These are phyloP conservation scores for Sporothrix pseudoabietina DNA, from an alignment of 2,329 filamentous ascomycete species.

Conservation along the genomic window DNA sequence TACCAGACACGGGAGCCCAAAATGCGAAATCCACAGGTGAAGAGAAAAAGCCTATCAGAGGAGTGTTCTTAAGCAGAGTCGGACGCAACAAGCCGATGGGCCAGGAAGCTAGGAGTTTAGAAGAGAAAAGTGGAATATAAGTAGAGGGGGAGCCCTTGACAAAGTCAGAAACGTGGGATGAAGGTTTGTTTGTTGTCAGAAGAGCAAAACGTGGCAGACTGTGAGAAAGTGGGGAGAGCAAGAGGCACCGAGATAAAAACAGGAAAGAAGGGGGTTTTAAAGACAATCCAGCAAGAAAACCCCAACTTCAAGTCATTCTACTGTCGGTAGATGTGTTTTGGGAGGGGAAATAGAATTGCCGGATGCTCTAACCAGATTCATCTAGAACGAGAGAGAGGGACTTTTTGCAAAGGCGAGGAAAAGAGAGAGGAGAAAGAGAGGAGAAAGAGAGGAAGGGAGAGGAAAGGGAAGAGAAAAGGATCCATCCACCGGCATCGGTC, in stretches of 20 bases:
- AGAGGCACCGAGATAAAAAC: neutral
- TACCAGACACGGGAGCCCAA: neutral
- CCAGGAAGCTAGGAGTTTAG: neutral
- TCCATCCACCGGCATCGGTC: neutral
- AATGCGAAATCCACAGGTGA: neutral
- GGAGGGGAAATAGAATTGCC: conserved; percentile 1
- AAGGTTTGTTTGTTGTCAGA: neutral
- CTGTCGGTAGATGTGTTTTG: conserved; percentile 5
- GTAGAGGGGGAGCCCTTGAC: neutral
- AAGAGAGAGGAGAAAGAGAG: neutral
- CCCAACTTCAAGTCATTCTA: neutral
- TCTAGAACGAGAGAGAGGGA: neutral
- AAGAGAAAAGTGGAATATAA: neutral
- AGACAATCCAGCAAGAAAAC: neutral
- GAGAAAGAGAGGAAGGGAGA: neutral
- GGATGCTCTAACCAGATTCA: neutral
- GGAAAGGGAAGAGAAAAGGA: neutral
- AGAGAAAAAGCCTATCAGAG: neutral
- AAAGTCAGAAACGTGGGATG: neutral
- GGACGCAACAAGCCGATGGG: conserved; percentile 3
- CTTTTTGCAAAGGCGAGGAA: neutral
- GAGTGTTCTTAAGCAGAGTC: neutral
- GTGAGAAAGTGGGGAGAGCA: neutral
- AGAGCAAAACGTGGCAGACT: neutral
- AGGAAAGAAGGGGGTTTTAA: neutral